Base-by-base conservation (phyloP, 192 early-diverging fungal species). In the Linnemannia exigua region DNA sequence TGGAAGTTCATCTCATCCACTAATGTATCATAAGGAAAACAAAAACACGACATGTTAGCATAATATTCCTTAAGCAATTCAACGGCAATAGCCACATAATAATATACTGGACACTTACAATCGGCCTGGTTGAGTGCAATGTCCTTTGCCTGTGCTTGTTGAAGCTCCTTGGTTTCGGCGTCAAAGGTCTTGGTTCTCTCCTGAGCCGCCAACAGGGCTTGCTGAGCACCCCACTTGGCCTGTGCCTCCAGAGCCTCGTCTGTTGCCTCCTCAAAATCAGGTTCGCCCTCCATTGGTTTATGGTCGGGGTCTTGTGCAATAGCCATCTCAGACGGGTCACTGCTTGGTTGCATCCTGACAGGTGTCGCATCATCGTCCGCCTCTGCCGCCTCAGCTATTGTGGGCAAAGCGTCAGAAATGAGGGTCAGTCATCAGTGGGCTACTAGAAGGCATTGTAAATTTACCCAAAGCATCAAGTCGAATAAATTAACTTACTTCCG, bases 1-100 rank as follows among this genome's bases (percentile, higher is more conserved):
- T 95, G 92, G 88, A 97, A 96, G 78, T 97, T 94, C 95, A 98
- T 96, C 36, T 92, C 89, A 77, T 96, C 96, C 58, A 96, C 90
- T 82, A 84, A 25, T 73, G n/a, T 3, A 31, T 35, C 22, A 76
- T 51, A 48, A 54, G 37, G 9, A 70, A 73, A 76, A 52, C 0
- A 68, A 31, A 33, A 52, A 51, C 28, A n/a, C 48, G 17, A 20
- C 25, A 2, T 44, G 16, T 68, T 35, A 46, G 46, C 67, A 33
- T 31, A 19, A 44, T 16, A 35, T 63, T 48, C 31, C 51, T 41
- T n/a, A n/a, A n/a, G n/a, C n/a, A n/a, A n/a, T n/a, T n/a, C n/a
- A n/a, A n/a, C n/a, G n/a, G n/a, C n/a, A n/a, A n/a, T n/a, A n/a
- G n/a, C n/a, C 19, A 25, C 20, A 79, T 25, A 25, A 54, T 25